Conservation (phyloP, 352 stramenopile species). For the Plasmopara muralis region DNA sequence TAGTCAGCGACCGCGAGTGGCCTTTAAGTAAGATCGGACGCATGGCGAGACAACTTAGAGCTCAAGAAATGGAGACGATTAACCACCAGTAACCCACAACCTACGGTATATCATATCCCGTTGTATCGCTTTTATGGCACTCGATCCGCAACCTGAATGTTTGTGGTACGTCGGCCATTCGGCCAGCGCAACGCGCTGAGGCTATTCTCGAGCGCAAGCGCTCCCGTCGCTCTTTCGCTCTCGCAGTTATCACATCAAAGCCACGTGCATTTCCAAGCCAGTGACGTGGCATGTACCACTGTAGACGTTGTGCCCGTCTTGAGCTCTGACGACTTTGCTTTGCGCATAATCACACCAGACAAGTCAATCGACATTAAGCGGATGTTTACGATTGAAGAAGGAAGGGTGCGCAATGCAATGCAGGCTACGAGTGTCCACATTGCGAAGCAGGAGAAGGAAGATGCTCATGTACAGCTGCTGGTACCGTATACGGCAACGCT, state of each 20-base stretch:
- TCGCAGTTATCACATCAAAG: conserved; percentile 35
- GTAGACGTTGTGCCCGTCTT: conserved; percentile 50
- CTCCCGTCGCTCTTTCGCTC: conserved; percentile 21
- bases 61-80: neutral
- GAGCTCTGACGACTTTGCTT: conserved; percentile 38
- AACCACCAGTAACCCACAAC: conserved; percentile 13
- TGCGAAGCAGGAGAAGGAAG: conserved; percentile 14
- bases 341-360: conserved; percentile 21
- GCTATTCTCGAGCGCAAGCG: conserved; percentile 3
- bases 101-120: neutral
- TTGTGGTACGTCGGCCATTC: neutral
- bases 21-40: conserved; percentile 98
- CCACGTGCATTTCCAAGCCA: conserved; percentile 36
- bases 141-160: neutral
- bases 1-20: conserved; percentile 97
- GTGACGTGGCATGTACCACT: conserved; percentile 23
- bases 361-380: neutral
- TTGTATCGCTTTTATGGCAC: too few relatives aligned
- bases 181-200: neutral
- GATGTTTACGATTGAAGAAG: conserved; percentile 28
- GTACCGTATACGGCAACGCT: conserved; percentile 44
- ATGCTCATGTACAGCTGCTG: conserved; percentile 24
- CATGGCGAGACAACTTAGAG: conserved; percentile 32
- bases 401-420: conserved; percentile 15
- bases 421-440: conserved; percentile 7